Base-by-base conservation (phyloP, 805 yeast species). In the Lipomyces mesembrius region DNA sequence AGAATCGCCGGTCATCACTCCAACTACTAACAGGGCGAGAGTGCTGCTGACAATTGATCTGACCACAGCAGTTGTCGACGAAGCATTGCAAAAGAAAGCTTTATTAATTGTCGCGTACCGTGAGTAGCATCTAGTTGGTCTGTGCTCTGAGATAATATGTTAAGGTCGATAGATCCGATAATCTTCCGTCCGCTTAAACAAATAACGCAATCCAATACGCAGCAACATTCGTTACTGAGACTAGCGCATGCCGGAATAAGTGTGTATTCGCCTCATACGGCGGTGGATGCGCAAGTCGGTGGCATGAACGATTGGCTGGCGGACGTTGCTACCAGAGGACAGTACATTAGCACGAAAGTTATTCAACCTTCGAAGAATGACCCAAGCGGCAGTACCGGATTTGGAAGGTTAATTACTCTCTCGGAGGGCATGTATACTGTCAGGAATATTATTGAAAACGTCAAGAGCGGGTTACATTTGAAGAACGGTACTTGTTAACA, bases 241-340 rank as follows among this genome's bases (percentile, higher is more conserved):
- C 82, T 95, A 73, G 88, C 92, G 61, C 88, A 87, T 71, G 83
- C 87, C 66, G 90, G 91, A n/a, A 85, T 95, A 64, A 85, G 92
- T 59, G 99, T 95, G 1, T 95, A 95, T 77, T 89, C 89, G 63
- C 99, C 99, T 32, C 99, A 95, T 75, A 94, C 99, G 0, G 92
- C 98, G 0, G 90, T 95, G 2, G 99, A 95, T 78, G 94, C 98
- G 29, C 95, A 95, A 9, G 77, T 78, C 12, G 90, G 89, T n/a
- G 99, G 99, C 27, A 97, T 95, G 69, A 95, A 95, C 72, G 98
- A 92, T 76, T 95, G 97, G 89, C 81, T 95, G 54, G 89, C 85
- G 0, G 86, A 84, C 51, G 90, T 91, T 1, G 78, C 89, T 5
- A 74, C 84, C 2, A 74, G 77, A 0, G 75, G 29, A 12, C n/a